A percentile compares a stretch with the other conserved stretches of the same genome.
These are phyloP conservation scores for Jamesozyma spencerorum DNA, from an alignment of 805 yeast species.

Conservation along the genomic window DNA sequence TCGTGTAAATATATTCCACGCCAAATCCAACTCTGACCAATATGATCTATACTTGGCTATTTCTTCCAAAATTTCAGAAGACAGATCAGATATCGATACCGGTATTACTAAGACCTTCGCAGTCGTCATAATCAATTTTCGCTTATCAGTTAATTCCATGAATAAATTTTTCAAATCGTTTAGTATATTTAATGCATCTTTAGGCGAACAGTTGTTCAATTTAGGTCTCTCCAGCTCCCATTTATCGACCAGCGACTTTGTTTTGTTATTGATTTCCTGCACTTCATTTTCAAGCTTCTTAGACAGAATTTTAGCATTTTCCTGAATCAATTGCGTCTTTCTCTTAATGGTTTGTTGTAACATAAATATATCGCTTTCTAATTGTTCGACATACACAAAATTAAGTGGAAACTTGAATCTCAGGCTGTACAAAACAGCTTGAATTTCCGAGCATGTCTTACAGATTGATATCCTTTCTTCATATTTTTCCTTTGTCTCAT, in stretches of 20 bases:
- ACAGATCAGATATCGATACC: constrained; percentile 8
- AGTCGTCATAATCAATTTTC: constrained; percentile 18
- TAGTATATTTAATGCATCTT: constrained; percentile 36
- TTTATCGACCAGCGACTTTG: constrained; percentile 26
- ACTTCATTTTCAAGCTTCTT: constrained; percentile 37
- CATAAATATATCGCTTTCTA: constrained; percentile 40
- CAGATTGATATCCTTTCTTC: constrained; percentile 18
- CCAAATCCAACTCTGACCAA: background rate
- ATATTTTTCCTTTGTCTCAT: constrained; percentile 21
- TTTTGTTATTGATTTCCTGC: constrained; percentile 28
- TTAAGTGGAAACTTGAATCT: constrained; percentile 40
- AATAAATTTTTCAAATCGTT: constrained; percentile 25
- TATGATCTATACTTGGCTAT: background rate
- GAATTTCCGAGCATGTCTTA: constrained; percentile 24
- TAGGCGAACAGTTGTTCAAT: constrained; percentile 35
- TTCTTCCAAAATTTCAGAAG: background rate
- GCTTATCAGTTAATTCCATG: constrained; percentile 17
- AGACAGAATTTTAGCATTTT: constrained; percentile 35
- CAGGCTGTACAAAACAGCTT: constrained; percentile 22
- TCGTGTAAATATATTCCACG: constrained; percentile 5
- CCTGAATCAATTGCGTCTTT: constrained; percentile 33
- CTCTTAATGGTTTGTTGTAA: constrained; percentile 32
- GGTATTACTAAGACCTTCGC: constrained; percentile 30
- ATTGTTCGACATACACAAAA: constrained; percentile 58
- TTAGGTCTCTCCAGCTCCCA: constrained; percentile 47